Evolutionary conservation across 768 basidiomycete species (phyloP), one percentile per base, ranked within the genome.

Genomic region (Tulasnella sp.): DNA sequence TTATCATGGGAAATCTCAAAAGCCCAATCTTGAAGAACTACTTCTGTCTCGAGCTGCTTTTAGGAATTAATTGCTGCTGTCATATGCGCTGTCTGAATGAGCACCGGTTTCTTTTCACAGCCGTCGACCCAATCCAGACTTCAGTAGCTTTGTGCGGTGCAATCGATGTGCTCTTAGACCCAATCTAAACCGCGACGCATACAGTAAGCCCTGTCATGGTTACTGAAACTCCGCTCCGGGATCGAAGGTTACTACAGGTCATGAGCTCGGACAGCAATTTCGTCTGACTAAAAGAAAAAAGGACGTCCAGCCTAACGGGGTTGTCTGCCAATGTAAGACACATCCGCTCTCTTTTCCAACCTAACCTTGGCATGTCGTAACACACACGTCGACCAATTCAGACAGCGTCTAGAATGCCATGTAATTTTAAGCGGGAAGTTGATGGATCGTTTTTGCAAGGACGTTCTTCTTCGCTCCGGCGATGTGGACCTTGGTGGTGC

Each of bases 161-260:
- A 37, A 69, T 69, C 34, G 34, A 69, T 69, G 64, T 69, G 64
- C 64, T 69, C 64, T 69, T 69, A 69, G 64, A 69, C 64, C n/a
- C 64, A 69, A 31, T 7, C 64, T 69, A 12, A 14, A 14, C 8
- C 12, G 28, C 64, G 34, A 31, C 34, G 31, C 64, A 11, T 16
- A 18, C 64, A 28, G n/a, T 28, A 69, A 18, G 54, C 64, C 28
- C 31, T 69, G 31, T 69, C 34, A 69, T 69, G 31, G 24, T 37
- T 20, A 69, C 64, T 20, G 28, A 37, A 69, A 69, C 64, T 69
- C 64, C 64, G 64, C 64, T 24, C 28, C 64, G 64, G 12, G 37
- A 31, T 69, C 34, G 64, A 69, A 16, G 28, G 24, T 69, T 69
- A 16, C 34, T 24, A 69, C 28, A 34, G 64, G 64, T 69, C 64